Base-by-base conservation (phyloP, 179 eudicot species). In the Heliamphora pulchella region DNA sequence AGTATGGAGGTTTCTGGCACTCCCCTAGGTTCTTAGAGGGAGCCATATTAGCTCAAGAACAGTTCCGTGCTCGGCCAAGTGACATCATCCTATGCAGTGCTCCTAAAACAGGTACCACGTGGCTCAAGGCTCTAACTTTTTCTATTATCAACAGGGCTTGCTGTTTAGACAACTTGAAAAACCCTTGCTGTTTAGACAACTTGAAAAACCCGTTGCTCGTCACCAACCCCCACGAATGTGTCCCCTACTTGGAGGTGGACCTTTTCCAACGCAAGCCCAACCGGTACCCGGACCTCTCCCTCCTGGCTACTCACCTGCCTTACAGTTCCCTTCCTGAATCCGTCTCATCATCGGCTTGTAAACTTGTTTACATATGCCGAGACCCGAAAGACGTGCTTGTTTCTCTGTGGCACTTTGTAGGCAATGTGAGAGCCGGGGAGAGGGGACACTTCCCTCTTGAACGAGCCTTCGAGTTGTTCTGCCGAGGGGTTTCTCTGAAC, bases 71-170 rank as follows among this genome's bases (percentile, higher is more conserved):
- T 76, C 79, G 83, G 15, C 74, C 84, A 4, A 73, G 15, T 39
- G 83, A 89, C 46, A 79, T 88, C 61, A 46, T 89, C 77, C 43
- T 88, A 41, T 78, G 86, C 8, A 88, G 86, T 70, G 22, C 73
- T 43, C 90, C 88, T 5, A 88, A 87, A 85, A 79, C 88, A 2
- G 87, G 92, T 31, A 88, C 89, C 5, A 86, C 87, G 13, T 88
- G 91, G 89, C 83, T 89, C 74, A 89, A 88, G 65, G 81, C 89
- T 39, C 75, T 89, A 9, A 8, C 81, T 61, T 89, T 65, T 39
- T 70, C 92, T 4, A 76, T 80, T 13, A 39, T 71, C 64, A 83
- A 86, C 43, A 57, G 89, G 48, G 64, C 41, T 51, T 3, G 15
- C n/a, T 20, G 43, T 0, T 81, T 78, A n/a, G 55, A 55, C 10